These are phyloP conservation scores for Pittosporum tobira DNA, from an alignment of 129 eudicot genomes.

Conservation along the genomic window DNA sequence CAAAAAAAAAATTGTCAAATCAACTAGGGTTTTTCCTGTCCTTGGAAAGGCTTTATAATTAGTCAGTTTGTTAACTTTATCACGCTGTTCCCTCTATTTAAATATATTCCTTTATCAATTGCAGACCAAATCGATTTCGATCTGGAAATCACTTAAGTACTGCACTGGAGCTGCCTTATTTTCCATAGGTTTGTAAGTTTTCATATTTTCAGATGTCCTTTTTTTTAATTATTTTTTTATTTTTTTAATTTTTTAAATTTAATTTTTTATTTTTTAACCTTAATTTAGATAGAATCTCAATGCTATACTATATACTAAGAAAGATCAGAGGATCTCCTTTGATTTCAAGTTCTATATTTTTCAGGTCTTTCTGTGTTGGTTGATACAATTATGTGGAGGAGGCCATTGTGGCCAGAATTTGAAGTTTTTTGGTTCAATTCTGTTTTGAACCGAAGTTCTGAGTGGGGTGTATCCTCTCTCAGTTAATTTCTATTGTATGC, in stretches of 20 bases:
- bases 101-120: constrained; percentile 10
- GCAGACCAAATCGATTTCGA: constrained; percentile 78
- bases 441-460: constrained; percentile 86
- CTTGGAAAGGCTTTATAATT: not conserved
- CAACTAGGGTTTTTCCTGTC: not conserved
- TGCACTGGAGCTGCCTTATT: constrained; percentile 45
- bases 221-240: constrained; percentile 14
- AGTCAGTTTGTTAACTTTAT: not conserved
- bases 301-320: not conserved
- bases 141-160: constrained; percentile 60
- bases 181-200: constrained; percentile 63
- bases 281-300: no score
- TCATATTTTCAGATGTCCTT: constrained; percentile 6
- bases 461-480: constrained; percentile 97
- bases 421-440: constrained; percentile 99
- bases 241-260: constrained; percentile 10
- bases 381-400: constrained; percentile 83
- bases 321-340: not conserved
- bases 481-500: not conserved
- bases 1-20: not conserved
- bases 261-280: constrained; percentile 9
- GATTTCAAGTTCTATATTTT: constrained; percentile 9
- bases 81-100: not conserved
- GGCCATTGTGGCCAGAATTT: constrained; percentile 81
- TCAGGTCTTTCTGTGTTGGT: constrained; percentile 69